Base-by-base conservation (phyloP, 1,284 basidiomycete genomes). In the Cryptococcus neoformans region DNA sequence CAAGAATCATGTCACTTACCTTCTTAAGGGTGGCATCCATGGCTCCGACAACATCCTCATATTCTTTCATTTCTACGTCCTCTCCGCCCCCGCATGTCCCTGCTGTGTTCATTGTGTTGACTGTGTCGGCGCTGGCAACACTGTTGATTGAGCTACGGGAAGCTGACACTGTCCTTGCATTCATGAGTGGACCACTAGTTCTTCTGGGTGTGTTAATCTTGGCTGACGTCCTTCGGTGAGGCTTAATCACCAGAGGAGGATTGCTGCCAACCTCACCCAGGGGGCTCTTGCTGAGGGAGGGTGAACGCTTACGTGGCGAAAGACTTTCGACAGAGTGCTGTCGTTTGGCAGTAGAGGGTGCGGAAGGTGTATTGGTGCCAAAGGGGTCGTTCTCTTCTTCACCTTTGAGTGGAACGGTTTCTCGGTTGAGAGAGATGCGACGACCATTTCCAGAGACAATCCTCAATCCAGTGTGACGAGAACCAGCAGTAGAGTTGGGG, bases 301-400 rank as follows among this genome's bases (percentile, higher is more conserved):
- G 66, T 1, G 66, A 69, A 4, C 74, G 63, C 49, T 76, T 76
- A 3, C 74, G 64, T 5, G 74, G 74, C 5, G 65, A 60, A 6
- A 70, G 48, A 11, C 70, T 58, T 35, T 74, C 74, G 5, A 63
- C 60, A 7, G 67, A 69, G 49, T 71, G 73, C 40, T 72, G 68
- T 9, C 74, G 64, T 49, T 76, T 76, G 2, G 65, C 50, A 2
- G 62, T 44, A 35, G 58, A n/a, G n/a, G 16, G 21, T 5, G 36
- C 36, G 2, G 62, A 54, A 2, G 59, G 61, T 3, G 59, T 62
- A 8, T 36, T 45, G 6, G 46, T 49, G 0, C 53, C n/a, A 2
- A 58, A 50, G 9, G 52, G 51, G 6, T 58, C 51, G 55, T 61
- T 65, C 44, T 69, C 69, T 46, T 69, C 59, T 38, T 56, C 41